Evolutionary conservation across 2,329 filamentous ascomycete genomes (phyloP).

Genomic region (Pseudocercospora vitis): DNA sequence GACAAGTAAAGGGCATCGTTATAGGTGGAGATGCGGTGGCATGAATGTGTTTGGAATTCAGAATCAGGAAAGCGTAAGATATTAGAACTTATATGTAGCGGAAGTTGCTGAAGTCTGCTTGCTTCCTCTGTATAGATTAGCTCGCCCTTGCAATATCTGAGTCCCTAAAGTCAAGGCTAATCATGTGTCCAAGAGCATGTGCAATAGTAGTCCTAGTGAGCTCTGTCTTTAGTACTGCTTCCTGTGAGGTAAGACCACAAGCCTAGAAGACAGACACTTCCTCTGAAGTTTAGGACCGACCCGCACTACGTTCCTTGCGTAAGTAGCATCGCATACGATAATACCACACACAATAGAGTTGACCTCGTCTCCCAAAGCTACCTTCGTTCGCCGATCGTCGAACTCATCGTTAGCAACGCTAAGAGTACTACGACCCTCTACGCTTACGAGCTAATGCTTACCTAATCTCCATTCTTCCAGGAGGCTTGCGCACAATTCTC

Average conservation of each 20-base stretch:
- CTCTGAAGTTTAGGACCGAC: constrained; percentile 36
- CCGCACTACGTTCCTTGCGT: constrained; percentile 50
- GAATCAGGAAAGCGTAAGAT: too few relatives aligned
- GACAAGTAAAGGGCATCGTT: too few relatives aligned
- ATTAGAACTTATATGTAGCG: too few relatives aligned
- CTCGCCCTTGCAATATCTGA: not conserved
- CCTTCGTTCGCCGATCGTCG: constrained; percentile 50
- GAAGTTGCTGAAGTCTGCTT: not conserved
- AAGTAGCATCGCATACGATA: constrained; percentile 22
- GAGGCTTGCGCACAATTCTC: constrained; percentile 62
- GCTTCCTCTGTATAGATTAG: not conserved
- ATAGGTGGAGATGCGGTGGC: too few relatives aligned
- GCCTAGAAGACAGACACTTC: constrained; percentile 62
- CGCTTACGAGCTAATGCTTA: constrained; percentile 76
- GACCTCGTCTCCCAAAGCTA: constrained; percentile 46
- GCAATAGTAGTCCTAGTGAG: constrained; percentile 59
- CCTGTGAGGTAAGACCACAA: constrained; percentile 66
- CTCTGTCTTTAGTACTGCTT: constrained; percentile 59
- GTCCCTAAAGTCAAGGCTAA: constrained; percentile 35
- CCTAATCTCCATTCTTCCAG: constrained; percentile 72
- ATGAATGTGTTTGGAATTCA: too few relatives aligned
- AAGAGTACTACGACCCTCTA: constrained; percentile 64
- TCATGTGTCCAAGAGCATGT: constrained; percentile 65
- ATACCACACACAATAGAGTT: not conserved
- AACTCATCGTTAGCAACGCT: constrained; percentile 51